Percentiles rank a stretch among this genome's conserved stretches.
These are phyloP conservation scores for Didymella arachidicola DNA, from an alignment of 2,329 filamentous ascomycete genomes.

Conservation along the genomic window DNA sequence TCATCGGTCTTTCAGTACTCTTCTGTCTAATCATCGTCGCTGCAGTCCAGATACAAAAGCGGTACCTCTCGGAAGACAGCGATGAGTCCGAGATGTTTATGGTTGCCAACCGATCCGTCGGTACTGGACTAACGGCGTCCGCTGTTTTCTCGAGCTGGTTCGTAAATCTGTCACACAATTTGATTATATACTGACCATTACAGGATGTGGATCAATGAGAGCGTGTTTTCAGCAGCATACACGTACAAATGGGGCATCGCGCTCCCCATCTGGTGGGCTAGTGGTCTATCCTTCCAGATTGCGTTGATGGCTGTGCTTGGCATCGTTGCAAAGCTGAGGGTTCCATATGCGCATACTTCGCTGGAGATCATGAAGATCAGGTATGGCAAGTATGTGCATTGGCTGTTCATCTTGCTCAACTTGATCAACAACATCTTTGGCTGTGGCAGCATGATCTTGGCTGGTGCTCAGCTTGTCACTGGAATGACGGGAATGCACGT, in stretches of 20 bases:
- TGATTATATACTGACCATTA: background rate
- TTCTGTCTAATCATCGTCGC: constrained; percentile 26
- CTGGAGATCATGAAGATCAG: constrained; percentile 81
- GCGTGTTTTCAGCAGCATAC: constrained; percentile 28
- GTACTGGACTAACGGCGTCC: constrained; percentile 30
- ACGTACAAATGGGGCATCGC: constrained; percentile 40
- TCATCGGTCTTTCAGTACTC: constrained; percentile 22
- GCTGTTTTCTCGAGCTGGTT: constrained; percentile 30
- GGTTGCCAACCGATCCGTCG: constrained; percentile 29
- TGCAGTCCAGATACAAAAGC: constrained; percentile 26
- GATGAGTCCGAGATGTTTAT: constrained; percentile 36
- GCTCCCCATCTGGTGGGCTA: constrained; percentile 37
- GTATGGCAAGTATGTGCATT: constrained; percentile 75
- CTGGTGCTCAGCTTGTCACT: constrained; percentile 82
- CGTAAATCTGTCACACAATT: background rate
- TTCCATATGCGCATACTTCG: constrained; percentile 32
- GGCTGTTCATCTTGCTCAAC: constrained; percentile 80
- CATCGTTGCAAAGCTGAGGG: constrained; percentile 34
- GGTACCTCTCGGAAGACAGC: constrained; percentile 26
- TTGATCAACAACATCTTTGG: constrained; percentile 83
- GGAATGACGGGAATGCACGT: constrained; percentile 28
- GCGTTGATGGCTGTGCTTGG: constrained; percentile 32
- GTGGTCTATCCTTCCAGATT: constrained; percentile 36
- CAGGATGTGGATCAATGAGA: constrained; percentile 29
- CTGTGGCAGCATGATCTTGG: constrained; percentile 79